phyloP scores from a whole-genome alignment of 305 asterid genomes.

The Euphrasia arctica region DNA sequence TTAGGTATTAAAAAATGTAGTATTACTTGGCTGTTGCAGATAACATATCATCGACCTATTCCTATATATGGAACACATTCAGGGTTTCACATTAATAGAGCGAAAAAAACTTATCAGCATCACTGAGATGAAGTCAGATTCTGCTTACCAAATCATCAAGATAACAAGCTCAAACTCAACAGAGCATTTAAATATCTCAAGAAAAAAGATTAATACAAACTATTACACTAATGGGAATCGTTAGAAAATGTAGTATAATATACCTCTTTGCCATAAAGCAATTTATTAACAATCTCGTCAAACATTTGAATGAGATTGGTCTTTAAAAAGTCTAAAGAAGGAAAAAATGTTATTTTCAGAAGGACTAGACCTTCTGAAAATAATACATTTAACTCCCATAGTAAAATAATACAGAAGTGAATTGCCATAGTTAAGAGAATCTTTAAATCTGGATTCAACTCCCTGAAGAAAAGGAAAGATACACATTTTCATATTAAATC shows the following conservation, averaged over 20 bases:
- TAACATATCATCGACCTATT: constrained; percentile 10
- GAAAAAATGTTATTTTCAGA: constrained; percentile 49
- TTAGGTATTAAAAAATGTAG: constrained; percentile 21
- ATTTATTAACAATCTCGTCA: constrained; percentile 7
- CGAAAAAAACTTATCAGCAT: constrained; percentile 64
- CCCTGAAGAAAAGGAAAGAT: constrained; percentile 41
- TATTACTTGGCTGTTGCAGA: constrained; percentile 17
- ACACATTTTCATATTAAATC: constrained; percentile 9
- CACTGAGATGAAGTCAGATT: constrained; percentile 60
- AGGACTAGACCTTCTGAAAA: constrained; percentile 65
- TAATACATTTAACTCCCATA: too few relatives aligned
- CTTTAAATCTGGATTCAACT: constrained; percentile 56
- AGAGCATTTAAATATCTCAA: constrained; percentile 10
- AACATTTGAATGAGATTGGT: background rate
- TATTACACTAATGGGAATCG: background rate
- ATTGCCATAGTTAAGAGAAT: constrained; percentile 47
- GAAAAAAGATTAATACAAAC: background rate
- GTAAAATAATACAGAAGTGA: constrained; percentile 65
- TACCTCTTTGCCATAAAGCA: constrained; percentile 16
- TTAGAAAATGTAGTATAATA: background rate
- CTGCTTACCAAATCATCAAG: constrained; percentile 40
- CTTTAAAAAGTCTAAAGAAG: background rate
- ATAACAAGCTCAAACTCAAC: constrained; percentile 20
- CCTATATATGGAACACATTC: constrained; percentile 17
- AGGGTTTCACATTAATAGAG: constrained; percentile 60